These are phyloP conservation scores for Zasmidium cellare DNA, from an alignment of 2,329 filamentous ascomycete genomes.

Conservation along the genomic window DNA sequence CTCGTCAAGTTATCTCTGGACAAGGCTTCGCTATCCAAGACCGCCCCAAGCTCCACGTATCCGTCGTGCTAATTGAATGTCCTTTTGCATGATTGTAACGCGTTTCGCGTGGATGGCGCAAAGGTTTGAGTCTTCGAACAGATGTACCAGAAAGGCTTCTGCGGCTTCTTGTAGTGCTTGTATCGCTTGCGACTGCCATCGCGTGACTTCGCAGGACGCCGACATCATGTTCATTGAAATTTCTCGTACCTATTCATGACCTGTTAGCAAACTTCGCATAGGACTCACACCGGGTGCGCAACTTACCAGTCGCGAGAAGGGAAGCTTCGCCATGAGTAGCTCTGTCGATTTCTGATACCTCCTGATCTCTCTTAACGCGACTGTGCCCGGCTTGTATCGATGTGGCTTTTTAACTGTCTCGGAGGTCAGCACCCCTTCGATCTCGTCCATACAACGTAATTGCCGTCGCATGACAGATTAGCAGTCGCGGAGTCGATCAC, in stretches of 20 bases:
- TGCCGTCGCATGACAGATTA: too few relatives aligned
- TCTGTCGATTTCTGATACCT: slow-evolving; percentile 98
- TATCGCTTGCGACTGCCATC: slow-evolving; percentile 98
- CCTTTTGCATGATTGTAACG: slow-evolving; percentile 97
- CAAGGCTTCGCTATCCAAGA: slow-evolving; percentile 12
- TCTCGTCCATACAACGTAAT: neutral
- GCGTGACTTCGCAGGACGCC: slow-evolving; percentile 61
- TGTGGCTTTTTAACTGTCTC: slow-evolving; percentile 5
- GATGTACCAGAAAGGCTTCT: slow-evolving; percentile 96
- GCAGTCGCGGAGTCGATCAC: too few relatives aligned
- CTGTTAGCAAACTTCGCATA: neutral
- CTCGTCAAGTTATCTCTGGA: neutral
- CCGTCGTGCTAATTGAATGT: slow-evolving; percentile 93
- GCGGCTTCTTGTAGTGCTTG: slow-evolving; percentile 97
- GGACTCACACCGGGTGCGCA: neutral
- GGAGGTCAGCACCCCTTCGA: too few relatives aligned
- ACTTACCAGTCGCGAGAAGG: slow-evolving; percentile 84
- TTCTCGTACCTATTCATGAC: slow-evolving; percentile 67
- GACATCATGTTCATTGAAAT: slow-evolving; percentile 96
- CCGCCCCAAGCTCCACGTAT: slow-evolving; percentile 72
- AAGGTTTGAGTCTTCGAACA: slow-evolving; percentile 97
- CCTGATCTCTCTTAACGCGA: slow-evolving; percentile 97
- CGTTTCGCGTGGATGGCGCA: slow-evolving; percentile 99
- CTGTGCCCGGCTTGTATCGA: slow-evolving; percentile 64
- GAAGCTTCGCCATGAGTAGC: slow-evolving; percentile 93